Evolutionary conservation across 208 protist genomes (phyloP).

Genomic region (Crithidia brevicula): DNA sequence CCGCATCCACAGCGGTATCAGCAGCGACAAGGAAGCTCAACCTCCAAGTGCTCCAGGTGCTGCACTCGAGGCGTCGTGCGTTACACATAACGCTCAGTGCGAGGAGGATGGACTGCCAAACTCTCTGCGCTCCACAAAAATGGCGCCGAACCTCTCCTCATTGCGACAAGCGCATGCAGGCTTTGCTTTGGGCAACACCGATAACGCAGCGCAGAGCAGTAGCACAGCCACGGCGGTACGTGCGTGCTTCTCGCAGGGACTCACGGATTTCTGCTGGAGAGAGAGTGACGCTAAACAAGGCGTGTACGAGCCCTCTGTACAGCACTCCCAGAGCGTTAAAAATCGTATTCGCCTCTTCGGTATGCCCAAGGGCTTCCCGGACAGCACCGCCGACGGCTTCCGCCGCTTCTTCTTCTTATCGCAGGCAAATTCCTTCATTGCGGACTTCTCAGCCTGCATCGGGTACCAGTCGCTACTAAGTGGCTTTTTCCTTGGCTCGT

Average conservation of each 20-base stretch:
- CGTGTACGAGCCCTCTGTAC: conserved; percentile 27
- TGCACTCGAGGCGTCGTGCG: too few species aligned
- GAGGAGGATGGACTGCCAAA: too few species aligned
- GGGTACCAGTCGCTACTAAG: conserved; percentile 84
- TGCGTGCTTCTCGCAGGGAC: conserved; percentile 63
- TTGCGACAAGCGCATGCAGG: too few species aligned
- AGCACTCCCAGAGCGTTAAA: conserved; percentile 29
- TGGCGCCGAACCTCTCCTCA: too few species aligned
- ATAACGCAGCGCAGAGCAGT: too few species aligned
- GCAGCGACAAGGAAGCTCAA: too few species aligned
- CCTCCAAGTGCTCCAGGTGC: too few species aligned
- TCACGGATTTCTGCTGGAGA: conserved; percentile 49
- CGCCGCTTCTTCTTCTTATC: conserved; percentile 81
- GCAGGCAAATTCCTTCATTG: conserved; percentile 66
- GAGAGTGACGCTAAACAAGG: conserved; percentile 2
- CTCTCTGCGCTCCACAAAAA: too few species aligned
- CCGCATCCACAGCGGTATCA: not conserved
- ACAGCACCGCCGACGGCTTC: conserved; percentile 69
- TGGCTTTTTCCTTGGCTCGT: conserved; percentile 79
- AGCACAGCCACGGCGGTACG: too few species aligned
- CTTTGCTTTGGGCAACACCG: too few species aligned
- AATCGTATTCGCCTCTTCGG: conserved; percentile 62
- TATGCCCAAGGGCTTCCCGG: conserved; percentile 82
- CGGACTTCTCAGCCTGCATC: conserved; percentile 84
- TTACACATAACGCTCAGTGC: too few species aligned